phyloP scores from a whole-genome alignment of 1,284 basidiomycete genomes.

The Spongispora temasekensis region DNA sequence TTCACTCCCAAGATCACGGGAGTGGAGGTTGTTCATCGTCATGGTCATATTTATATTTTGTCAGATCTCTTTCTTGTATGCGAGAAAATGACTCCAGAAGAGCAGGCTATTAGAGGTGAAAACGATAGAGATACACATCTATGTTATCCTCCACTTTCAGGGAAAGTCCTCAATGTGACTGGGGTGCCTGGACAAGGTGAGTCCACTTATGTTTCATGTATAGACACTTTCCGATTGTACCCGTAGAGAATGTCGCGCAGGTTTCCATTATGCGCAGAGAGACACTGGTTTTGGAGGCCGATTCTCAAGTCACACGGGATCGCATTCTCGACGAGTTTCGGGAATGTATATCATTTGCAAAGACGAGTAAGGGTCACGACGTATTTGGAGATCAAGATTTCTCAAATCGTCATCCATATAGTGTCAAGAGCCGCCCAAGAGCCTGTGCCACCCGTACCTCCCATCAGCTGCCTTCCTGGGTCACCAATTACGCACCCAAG shows the following conservation, averaged over 20 bases:
- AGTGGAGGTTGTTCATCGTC: constrained; percentile 68
- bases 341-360: constrained; percentile 84
- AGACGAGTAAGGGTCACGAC: constrained; percentile 53
- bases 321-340: constrained; percentile 73
- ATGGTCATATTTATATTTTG: constrained; percentile 87
- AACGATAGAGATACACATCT: constrained; percentile 88
- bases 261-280: constrained; percentile 92
- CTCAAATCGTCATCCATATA: constrained; percentile 25
- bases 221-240: constrained; percentile 10
- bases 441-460: constrained; percentile 61
- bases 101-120: constrained; percentile 49
- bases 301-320: constrained; percentile 66
- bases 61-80: constrained; percentile 92
- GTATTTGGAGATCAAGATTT: not conserved
- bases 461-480: constrained; percentile 28
- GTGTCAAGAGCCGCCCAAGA: constrained; percentile 61
- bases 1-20: constrained; percentile 81
- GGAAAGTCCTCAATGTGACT: constrained; percentile 84
- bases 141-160: constrained; percentile 93
- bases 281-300: constrained; percentile 67
- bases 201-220: constrained; percentile 21
- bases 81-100: constrained; percentile 75
- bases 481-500: not conserved
- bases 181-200: constrained; percentile 62
- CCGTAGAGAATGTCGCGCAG: constrained; percentile 68